These are phyloP conservation scores for Ceratonia siliqua DNA, from an alignment of 306 rosid genomes.

Conservation along the genomic window DNA sequence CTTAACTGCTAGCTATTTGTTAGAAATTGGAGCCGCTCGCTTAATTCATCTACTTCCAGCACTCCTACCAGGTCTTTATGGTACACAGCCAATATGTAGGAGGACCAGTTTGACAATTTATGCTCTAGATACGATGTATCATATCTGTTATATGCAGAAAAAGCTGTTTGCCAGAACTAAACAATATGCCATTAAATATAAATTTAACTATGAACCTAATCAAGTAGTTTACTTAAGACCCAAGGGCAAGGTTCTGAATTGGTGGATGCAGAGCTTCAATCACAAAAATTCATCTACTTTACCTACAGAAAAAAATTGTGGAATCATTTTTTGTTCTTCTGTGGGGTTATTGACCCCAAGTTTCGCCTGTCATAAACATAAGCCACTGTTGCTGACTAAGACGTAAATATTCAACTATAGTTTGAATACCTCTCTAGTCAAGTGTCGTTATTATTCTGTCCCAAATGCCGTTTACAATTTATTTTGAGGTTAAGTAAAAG, in stretches of 20 bases:
- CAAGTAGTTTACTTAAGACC: background rate
- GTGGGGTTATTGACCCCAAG: background rate
- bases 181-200: background rate
- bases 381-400: background rate
- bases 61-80: background rate
- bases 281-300: background rate
- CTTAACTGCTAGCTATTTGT: background rate
- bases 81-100: background rate
- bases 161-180: background rate
- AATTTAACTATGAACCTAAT: background rate
- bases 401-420: background rate
- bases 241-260: background rate
- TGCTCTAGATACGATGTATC: background rate
- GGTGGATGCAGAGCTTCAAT: background rate
- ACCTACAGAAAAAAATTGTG: background rate
- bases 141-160: background rate
- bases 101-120: background rate
- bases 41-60: background rate
- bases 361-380: background rate
- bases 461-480: background rate
- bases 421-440: background rate
- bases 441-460: background rate
- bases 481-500: background rate
- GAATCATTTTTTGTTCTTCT: background rate
- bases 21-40: constrained; percentile 9